phyloP scores from a whole-genome alignment of 306 rosid species.

The Cyamopsis tetragonoloba region DNA sequence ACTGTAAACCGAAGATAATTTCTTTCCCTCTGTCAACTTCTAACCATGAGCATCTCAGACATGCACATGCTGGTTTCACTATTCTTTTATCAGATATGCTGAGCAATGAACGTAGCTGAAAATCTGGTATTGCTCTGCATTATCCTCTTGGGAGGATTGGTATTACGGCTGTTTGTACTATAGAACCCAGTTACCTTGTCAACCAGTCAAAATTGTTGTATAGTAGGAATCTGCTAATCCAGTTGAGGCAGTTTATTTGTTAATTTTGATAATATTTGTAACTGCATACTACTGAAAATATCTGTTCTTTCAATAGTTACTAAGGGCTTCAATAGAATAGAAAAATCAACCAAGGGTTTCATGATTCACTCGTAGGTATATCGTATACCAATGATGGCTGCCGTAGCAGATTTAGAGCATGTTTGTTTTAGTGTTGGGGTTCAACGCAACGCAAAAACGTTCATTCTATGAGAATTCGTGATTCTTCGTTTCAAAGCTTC shows the following conservation, averaged over 20 bases:
- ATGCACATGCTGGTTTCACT: background rate
- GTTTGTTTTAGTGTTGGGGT: no score
- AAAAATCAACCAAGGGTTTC: background rate
- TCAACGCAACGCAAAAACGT: no score
- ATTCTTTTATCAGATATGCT: constrained; percentile 9
- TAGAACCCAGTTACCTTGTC: constrained; percentile 1
- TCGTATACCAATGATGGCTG: background rate
- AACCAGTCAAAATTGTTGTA: constrained; percentile 33
- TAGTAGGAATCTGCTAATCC: constrained; percentile 18
- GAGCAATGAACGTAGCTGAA: constrained; percentile 12
- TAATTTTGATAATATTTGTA: background rate
- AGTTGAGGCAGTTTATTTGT: constrained; percentile 13
- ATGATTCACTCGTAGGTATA: background rate
- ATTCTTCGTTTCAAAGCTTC: no score
- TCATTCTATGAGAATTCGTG: no score
- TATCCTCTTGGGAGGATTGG: constrained; percentile 22
- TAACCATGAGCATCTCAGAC: constrained; percentile 7
- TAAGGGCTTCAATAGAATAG: background rate
- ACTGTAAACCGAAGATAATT: constrained; percentile 33
- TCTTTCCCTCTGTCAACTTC: background rate
- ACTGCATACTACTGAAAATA: constrained; percentile 1
- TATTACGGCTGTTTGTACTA: background rate
- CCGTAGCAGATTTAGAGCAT: background rate
- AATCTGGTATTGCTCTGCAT: constrained; percentile 3
- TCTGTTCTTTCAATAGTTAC: background rate